Base-by-base conservation (phyloP, 1,284 basidiomycete genomes). In the Lentinula novae-zelandiae region DNA sequence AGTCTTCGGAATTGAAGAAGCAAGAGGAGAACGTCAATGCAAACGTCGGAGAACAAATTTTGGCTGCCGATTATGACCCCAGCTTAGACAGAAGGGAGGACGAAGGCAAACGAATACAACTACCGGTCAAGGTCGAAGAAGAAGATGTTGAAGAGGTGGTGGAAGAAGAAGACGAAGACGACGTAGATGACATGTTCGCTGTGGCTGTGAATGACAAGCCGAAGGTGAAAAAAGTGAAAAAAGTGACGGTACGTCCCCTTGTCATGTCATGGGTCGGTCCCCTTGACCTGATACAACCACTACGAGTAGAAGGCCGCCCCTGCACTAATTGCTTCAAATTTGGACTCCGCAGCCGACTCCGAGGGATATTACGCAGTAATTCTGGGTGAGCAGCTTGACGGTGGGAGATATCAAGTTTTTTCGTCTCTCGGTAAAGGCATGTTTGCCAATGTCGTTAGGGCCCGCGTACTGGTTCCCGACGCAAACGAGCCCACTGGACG, bases 331-430 rank as follows among this genome's bases (percentile, higher is more conserved):
- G 85, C 86, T 0, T 85, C 86, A 2, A 89, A 84, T 0, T 69
- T 89, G 39, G 90, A 93, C 68, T 82, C 86, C 12, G 89, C 89
- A 4, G 81, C 90, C 60, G 97, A 99, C 73, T 72, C 89, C 0
- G 97, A 99, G 73, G 97, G 97, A 0, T 99, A 99, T 72, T 98
- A 99, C 73, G 87, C 89, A 63, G 86, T 97, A 64, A 95, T 96
- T 54, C 84, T 98, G 5, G 97, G 96, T 53, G 97, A 99, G 75
- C 86, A 96, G 61, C 79, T 98, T n/a, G 93, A 97, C 67, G 85
- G 87, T 46, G 95, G 94, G 1, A 84, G 91, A 50, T 99, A 98
- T 73, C 95, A 98, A 71, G 93, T 99, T 10, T 96, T 93, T 66
- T 95, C 94, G 36, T 93, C 87, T 53, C 81, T 99, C 10, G 97